Evolutionary conservation across 139 green algal species (phyloP).

Genomic region (Marvania coccoides): DNA sequence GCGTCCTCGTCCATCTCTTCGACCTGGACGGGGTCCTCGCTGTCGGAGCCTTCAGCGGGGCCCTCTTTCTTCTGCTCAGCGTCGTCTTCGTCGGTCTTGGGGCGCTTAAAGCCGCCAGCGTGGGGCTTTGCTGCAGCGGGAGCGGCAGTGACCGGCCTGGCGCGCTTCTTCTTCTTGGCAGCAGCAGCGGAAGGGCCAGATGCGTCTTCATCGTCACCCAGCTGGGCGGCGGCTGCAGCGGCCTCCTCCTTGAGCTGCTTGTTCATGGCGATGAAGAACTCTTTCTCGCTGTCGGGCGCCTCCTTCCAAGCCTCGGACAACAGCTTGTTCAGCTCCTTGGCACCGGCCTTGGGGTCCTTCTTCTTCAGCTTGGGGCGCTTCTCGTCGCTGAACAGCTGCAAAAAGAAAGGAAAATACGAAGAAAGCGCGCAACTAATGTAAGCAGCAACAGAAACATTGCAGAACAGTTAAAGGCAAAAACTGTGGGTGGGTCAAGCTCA

Average conservation of each 20-base stretch:
- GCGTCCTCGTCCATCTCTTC: too few relatives aligned
- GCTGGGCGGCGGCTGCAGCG: not conserved
- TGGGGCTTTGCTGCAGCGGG: not conserved
- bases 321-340: constrained; percentile 7
- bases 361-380: constrained; percentile 6
- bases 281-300: not conserved
- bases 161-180: not conserved
- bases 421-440: not conserved
- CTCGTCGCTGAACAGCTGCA: constrained; percentile 35
- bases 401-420: not conserved
- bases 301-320: constrained; percentile 20
- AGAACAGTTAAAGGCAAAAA: not conserved
- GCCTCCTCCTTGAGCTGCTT: constrained; percentile 11
- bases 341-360: constrained; percentile 9
- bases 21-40: too few relatives aligned
- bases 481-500: not conserved
- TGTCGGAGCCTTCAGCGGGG: not conserved
- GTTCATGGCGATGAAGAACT: not conserved
- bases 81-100: not conserved
- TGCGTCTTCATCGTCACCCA: not conserved
- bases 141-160: not conserved
- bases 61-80: not conserved
- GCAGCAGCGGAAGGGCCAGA: not conserved
- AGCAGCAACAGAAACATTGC: not conserved
- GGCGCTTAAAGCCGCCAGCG: not conserved